Evolutionary conservation across 2,329 filamentous ascomycete species (phyloP).

Genomic region (Sclerotinia trifoliorum): DNA sequence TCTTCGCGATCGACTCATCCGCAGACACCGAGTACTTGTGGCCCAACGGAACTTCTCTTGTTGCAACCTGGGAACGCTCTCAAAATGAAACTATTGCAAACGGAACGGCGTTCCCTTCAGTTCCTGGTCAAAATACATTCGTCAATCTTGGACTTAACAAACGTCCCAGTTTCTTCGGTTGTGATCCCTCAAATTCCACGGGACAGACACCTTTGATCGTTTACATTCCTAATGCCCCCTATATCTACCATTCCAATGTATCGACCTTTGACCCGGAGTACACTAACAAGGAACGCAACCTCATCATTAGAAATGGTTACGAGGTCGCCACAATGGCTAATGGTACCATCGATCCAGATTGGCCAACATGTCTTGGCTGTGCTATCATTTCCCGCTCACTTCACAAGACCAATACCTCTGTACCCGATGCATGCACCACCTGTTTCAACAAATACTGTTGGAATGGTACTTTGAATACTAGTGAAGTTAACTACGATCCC

Average conservation of each 20-base stretch:
- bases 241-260: slow-evolving; percentile 72
- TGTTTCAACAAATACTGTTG: slow-evolving; percentile 91
- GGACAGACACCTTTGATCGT: slow-evolving; percentile 66
- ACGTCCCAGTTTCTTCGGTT: slow-evolving; percentile 78
- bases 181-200: slow-evolving; percentile 64
- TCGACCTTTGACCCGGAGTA: slow-evolving; percentile 73
- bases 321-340: slow-evolving; percentile 82
- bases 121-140: slow-evolving; percentile 76
- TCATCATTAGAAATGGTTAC: slow-evolving; percentile 84
- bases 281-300: slow-evolving; percentile 64
- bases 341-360: slow-evolving; percentile 67
- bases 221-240: slow-evolving; percentile 85
- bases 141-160: slow-evolving; percentile 74
- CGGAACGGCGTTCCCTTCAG: slow-evolving; percentile 66
- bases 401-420: slow-evolving; percentile 62
- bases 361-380: slow-evolving; percentile 84
- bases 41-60: slow-evolving; percentile 74
- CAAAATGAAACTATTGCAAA: slow-evolving; percentile 58
- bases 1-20: slow-evolving; percentile 77
- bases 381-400: slow-evolving; percentile 78
- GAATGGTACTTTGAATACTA: slow-evolving; percentile 58
- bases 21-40: slow-evolving; percentile 68
- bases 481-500: slow-evolving; percentile 31
- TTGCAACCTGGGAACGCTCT: slow-evolving; percentile 71
- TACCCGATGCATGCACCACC: slow-evolving; percentile 68